Evolutionary conservation across 176 grass and related monocot species (phyloP).

Genomic region (Hsuehochloa calcarea): DNA sequence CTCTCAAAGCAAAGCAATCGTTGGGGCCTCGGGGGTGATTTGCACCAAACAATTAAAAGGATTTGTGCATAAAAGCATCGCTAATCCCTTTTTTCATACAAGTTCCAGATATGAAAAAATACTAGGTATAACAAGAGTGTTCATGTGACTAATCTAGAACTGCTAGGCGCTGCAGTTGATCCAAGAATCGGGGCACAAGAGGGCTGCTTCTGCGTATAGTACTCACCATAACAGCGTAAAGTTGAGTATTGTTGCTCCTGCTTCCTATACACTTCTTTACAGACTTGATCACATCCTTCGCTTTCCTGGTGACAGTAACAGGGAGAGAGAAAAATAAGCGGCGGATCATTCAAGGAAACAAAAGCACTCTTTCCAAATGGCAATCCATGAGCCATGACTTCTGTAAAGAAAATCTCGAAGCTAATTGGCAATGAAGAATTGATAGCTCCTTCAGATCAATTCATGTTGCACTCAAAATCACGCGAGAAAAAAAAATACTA

Average conservation of each 20-base stretch:
- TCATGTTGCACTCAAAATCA: constrained; percentile 17
- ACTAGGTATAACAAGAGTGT: background rate
- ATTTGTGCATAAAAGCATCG: background rate
- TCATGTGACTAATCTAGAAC: constrained; percentile 7
- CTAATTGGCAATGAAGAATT: background rate
- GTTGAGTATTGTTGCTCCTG: constrained; percentile 74
- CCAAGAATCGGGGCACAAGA: background rate
- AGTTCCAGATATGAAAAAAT: background rate
- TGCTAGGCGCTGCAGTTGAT: background rate
- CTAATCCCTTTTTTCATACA: background rate
- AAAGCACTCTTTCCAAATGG: constrained; percentile 36
- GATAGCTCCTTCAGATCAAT: constrained; percentile 17
- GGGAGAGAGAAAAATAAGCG: background rate
- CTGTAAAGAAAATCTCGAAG: constrained; percentile 10
- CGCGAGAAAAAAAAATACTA: background rate
- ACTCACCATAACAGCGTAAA: constrained; percentile 91
- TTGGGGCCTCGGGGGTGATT: background rate
- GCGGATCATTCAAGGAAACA: constrained; percentile 13
- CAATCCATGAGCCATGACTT: constrained; percentile 32
- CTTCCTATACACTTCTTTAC: constrained; percentile 78
- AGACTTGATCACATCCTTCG: constrained; percentile 85
- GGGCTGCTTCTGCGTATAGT: background rate
- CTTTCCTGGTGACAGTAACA: constrained; percentile 67
- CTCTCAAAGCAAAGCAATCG: background rate
- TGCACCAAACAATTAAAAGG: background rate